These are phyloP conservation scores for Neurospora crassa DNA, from an alignment of 2,329 filamentous ascomycete species.

Conservation along the genomic window DNA sequence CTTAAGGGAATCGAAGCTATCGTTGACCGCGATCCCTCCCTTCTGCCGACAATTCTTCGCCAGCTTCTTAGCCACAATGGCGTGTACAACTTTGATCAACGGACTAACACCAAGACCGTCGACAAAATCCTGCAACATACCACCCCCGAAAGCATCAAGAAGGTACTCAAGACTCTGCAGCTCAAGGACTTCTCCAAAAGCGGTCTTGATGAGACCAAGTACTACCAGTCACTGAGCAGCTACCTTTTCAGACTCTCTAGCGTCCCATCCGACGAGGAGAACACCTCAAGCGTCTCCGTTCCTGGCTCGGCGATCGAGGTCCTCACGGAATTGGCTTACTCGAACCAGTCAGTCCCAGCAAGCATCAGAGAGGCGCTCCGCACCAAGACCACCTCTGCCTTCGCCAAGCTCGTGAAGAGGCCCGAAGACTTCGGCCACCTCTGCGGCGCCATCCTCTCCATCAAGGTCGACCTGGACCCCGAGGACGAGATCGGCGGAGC, in stretches of 20 bases:
- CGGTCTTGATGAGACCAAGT: conserved; percentile 29
- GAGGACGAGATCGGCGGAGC: conserved; percentile 45
- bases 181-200: conserved; percentile 25
- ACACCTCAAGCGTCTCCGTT: conserved; percentile 25
- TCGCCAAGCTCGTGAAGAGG: conserved; percentile 47
- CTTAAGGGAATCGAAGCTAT: conserved; percentile 61
- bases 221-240: conserved; percentile 41
- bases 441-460: conserved; percentile 43
- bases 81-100: conserved; percentile 71
- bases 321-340: conserved; percentile 47
- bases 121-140: conserved; percentile 61
- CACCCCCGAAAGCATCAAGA: conserved; percentile 44
- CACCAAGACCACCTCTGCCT: conserved; percentile 46
- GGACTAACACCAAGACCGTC: conserved; percentile 77
- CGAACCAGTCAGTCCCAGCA: conserved; percentile 38
- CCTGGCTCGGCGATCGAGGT: conserved; percentile 37
- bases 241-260: conserved; percentile 45
- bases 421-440: conserved; percentile 43
- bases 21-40: conserved; percentile 49
- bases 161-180: conserved; percentile 38
- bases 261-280: conserved; percentile 24
- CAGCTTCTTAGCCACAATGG: conserved; percentile 63
- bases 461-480: conserved; percentile 37
- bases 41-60: conserved; percentile 51
- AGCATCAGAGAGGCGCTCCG: conserved; percentile 45